Conservation (phyloP, 2,329 filamentous ascomycete genomes). For the Xylariaceae sp. region DNA sequence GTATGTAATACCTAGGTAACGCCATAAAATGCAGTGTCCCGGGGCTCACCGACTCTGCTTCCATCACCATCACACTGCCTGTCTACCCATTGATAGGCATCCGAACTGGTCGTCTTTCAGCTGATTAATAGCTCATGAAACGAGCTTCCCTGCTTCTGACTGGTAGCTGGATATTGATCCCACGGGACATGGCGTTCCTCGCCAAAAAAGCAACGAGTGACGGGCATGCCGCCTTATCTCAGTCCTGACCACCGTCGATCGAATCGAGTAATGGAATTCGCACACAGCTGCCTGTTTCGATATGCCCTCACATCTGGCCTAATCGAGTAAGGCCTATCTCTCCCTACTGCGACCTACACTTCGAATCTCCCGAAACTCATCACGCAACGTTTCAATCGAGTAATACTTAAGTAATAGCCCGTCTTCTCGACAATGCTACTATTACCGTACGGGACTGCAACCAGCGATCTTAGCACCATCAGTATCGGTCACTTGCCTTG, state of each 20-base stretch:
- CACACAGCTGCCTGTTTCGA: background rate
- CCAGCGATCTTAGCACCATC: background rate
- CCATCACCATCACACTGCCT: background rate
- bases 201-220: background rate
- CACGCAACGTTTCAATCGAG: constrained; percentile 7
- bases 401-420: constrained; percentile 19
- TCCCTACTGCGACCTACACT: background rate
- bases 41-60: background rate
- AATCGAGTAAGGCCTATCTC: background rate
- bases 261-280: background rate
- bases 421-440: background rate
- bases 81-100: background rate
- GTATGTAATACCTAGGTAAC: background rate
- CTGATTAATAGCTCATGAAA: background rate
- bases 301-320: background rate
- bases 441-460: background rate
- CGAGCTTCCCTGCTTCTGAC: background rate
- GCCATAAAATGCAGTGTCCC: background rate
- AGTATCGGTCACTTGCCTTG: background rate
- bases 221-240: background rate
- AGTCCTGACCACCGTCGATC: background rate
- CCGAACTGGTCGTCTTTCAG: background rate
- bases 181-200: background rate
- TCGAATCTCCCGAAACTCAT: background rate
- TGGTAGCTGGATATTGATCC: background rate